Percentiles rank a stretch among this genome's conserved stretches.
phyloP scores from a whole-genome alignment of 257 asterid genomes.

The Ajuga chamaepitys region DNA sequence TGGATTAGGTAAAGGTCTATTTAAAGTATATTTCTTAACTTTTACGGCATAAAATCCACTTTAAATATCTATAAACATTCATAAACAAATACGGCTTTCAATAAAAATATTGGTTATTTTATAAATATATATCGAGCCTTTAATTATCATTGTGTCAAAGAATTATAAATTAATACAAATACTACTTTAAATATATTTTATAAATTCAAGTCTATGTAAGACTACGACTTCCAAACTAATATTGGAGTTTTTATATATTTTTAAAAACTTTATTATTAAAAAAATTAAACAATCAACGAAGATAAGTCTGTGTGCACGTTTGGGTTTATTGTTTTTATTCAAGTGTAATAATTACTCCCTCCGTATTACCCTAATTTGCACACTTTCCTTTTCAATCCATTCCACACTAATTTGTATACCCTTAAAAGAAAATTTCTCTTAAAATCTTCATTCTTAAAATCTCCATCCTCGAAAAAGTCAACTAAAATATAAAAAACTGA shows the following conservation, averaged over 20 bases:
- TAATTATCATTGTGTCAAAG: neutral
- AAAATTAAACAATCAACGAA: too few species aligned
- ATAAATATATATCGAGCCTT: neutral
- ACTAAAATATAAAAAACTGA: too few species aligned
- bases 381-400: too few species aligned
- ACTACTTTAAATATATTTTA: neutral
- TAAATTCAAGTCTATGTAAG: neutral
- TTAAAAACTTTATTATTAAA: too few species aligned
- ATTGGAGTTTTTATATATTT: neutral
- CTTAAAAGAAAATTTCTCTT: too few species aligned
- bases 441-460: too few species aligned
- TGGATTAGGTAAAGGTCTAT: conserved; percentile 24
- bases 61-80: conserved; percentile 7
- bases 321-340: too few species aligned
- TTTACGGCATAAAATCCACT: conserved; percentile 22
- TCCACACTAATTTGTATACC: too few species aligned
- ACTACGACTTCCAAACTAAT: conserved; percentile 4
- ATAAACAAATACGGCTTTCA: neutral
- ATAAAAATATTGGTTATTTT: neutral
- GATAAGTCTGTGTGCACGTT: too few species aligned
- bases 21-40: conserved; percentile 15
- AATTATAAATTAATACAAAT: neutral
- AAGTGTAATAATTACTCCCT: too few species aligned
- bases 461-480: too few species aligned
- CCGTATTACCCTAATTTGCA: too few species aligned